Conservation (phyloP, 192 early-diverging fungal genomes). For the Endogone sp. region DNA sequence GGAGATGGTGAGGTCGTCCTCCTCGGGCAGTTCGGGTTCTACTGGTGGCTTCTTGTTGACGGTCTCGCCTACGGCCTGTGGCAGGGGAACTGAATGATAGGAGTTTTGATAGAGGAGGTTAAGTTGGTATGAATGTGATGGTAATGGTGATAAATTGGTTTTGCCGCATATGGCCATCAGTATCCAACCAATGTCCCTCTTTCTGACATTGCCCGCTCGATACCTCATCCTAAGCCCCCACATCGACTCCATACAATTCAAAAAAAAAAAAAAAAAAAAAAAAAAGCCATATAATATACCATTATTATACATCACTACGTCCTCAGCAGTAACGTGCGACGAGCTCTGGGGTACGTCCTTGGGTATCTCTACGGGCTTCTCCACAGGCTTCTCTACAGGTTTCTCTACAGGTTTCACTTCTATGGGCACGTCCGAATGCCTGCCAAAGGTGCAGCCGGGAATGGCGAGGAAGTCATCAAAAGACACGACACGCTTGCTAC, state of each 20-base stretch:
- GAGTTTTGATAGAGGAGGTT: conserved; percentile 10
- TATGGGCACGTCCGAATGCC: conserved; percentile 48
- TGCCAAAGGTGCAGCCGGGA: conserved; percentile 79
- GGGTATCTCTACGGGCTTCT: conserved; percentile 9
- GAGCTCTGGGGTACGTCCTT: not conserved
- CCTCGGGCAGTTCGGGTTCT: conserved; percentile 29
- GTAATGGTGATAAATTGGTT: conserved; percentile 16
- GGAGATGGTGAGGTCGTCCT: conserved; percentile 71
- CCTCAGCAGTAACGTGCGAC: conserved; percentile 20
- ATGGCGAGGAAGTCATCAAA: conserved; percentile 95
- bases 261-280: no score
- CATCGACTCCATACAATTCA: no score
- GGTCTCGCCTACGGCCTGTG: conserved; percentile 23
- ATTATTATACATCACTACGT: conserved; percentile 34
- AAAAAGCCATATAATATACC: no score
- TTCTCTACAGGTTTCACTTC: conserved; percentile 22
- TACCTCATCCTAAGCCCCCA: no score
- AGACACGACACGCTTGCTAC: conserved; percentile 79
- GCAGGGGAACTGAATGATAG: conserved; percentile 20
- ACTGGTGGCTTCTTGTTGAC: conserved; percentile 48
- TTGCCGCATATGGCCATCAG: no score
- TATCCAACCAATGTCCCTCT: no score
- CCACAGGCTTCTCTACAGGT: conserved; percentile 23
- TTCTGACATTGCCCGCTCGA: no score
- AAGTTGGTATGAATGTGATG: conserved; percentile 7